phyloP scores from a whole-genome alignment of 1,284 basidiomycete species.

The Ganoderma lucidum region DNA sequence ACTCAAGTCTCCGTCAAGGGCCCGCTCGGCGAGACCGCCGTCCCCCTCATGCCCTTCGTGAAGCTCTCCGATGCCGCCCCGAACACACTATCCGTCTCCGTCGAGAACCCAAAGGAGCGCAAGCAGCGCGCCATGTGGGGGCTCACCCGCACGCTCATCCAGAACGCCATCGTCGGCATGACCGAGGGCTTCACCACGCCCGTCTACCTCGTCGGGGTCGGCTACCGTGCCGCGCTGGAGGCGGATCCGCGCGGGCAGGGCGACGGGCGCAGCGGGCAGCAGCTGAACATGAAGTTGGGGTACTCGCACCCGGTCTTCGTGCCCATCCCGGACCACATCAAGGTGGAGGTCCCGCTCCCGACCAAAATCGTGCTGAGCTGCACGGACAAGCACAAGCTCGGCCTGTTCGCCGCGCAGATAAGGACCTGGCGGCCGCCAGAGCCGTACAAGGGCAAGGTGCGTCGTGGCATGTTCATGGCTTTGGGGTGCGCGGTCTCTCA shows the following conservation, averaged over 20 bases:
- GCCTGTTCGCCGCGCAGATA: constrained; percentile 90
- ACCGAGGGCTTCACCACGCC: constrained; percentile 87
- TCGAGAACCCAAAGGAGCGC: constrained; percentile 78
- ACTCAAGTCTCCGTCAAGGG: constrained; percentile 72
- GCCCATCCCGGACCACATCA: constrained; percentile 83
- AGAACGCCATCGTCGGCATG: constrained; percentile 92
- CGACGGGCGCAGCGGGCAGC: constrained; percentile 64
- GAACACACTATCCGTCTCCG: constrained; percentile 63
- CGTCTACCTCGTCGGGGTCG: constrained; percentile 93
- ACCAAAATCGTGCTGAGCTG: constrained; percentile 76
- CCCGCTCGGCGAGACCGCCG: constrained; percentile 76
- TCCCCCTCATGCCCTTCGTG: constrained; percentile 77
- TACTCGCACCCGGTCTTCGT: constrained; percentile 90
- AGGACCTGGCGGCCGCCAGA: constrained; percentile 90
- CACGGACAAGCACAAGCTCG: constrained; percentile 82
- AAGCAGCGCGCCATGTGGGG: constrained; percentile 93
- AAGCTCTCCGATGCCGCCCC: constrained; percentile 63
- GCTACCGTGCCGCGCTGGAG: constrained; percentile 91
- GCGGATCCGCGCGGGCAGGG: constrained; percentile 75
- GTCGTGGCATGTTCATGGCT: constrained; percentile 37
- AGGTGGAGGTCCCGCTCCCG: constrained; percentile 72
- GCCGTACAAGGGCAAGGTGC: constrained; percentile 96
- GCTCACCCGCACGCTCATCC: constrained; percentile 87
- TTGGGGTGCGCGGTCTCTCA: constrained; percentile 1
- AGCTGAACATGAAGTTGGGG: constrained; percentile 90